Evolutionary conservation across 2,329 filamentous ascomycete species (phyloP).

Genomic region (Aspergillus uvarum): DNA sequence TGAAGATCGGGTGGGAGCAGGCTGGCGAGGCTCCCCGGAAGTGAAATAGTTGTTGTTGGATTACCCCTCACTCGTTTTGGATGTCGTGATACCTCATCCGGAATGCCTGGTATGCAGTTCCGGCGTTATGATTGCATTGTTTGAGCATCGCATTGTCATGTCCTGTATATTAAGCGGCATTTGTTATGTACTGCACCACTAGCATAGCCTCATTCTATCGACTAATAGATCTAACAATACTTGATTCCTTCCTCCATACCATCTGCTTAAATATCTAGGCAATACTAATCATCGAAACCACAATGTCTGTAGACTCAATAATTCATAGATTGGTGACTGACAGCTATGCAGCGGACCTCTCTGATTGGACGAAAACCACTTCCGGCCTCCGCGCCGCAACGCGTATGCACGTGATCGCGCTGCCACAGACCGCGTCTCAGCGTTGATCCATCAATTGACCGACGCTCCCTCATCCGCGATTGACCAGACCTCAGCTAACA

Average conservation of each 20-base stretch:
- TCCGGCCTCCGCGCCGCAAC: conserved; percentile 28
- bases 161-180: conserved; percentile 23
- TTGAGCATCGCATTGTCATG: conserved; percentile 6
- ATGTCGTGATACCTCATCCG: conserved; percentile 24
- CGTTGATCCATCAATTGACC: neutral
- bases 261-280: neutral
- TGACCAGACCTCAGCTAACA: conserved; percentile 1
- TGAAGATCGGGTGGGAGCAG: conserved; percentile 31
- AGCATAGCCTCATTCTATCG: conserved; percentile 1
- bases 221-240: conserved; percentile 2
- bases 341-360: neutral
- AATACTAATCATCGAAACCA: too few species aligned
- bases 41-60: conserved; percentile 16
- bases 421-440: conserved; percentile 13
- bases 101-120: conserved; percentile 23
- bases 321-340: too few species aligned
- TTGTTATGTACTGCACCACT: conserved; percentile 10
- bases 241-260: conserved; percentile 1
- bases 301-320: too few species aligned
- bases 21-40: conserved; percentile 11
- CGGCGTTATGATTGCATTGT: conserved; percentile 29
- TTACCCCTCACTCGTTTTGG: conserved; percentile 11
- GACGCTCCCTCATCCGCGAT: neutral
- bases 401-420: conserved; percentile 37
- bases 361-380: conserved; percentile 18